Conservation (phyloP, 164 flowering plant species). For the Taxillus chinensis region DNA sequence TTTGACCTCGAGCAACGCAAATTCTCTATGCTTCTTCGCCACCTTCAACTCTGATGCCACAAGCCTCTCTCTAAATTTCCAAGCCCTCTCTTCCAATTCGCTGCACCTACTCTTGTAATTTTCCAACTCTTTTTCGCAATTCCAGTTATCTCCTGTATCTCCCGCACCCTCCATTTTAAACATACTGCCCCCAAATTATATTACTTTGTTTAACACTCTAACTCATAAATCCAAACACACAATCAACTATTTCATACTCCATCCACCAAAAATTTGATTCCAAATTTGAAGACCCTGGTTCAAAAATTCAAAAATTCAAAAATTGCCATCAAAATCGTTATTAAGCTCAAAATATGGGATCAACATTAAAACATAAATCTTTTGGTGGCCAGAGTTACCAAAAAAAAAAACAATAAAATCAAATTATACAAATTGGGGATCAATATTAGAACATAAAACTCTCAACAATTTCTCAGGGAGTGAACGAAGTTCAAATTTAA, state of each 20-base stretch:
- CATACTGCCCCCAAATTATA: not conserved
- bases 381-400: too few relatives aligned
- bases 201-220: not conserved
- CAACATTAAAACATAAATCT: not conserved
- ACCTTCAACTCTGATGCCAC: slow-evolving; percentile 16
- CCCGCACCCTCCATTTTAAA: not conserved
- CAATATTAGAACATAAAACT: too few relatives aligned
- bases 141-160: not conserved
- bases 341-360: not conserved
- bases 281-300: not conserved
- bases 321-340: not conserved
- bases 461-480: too few relatives aligned
- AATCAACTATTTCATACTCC: too few relatives aligned
- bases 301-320: too few relatives aligned
- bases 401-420: too few relatives aligned
- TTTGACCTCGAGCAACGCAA: slow-evolving; percentile 19
- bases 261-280: not conserved
- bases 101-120: slow-evolving; percentile 9
- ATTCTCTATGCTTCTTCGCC: slow-evolving; percentile 12
- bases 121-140: slow-evolving; percentile 10
- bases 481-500: too few relatives aligned
- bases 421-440: too few relatives aligned
- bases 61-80: slow-evolving; percentile 13
- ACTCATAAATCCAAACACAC: not conserved
- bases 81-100: slow-evolving; percentile 12